phyloP scores from a whole-genome alignment of 805 yeast species.

The Monosporozyma unispora region DNA sequence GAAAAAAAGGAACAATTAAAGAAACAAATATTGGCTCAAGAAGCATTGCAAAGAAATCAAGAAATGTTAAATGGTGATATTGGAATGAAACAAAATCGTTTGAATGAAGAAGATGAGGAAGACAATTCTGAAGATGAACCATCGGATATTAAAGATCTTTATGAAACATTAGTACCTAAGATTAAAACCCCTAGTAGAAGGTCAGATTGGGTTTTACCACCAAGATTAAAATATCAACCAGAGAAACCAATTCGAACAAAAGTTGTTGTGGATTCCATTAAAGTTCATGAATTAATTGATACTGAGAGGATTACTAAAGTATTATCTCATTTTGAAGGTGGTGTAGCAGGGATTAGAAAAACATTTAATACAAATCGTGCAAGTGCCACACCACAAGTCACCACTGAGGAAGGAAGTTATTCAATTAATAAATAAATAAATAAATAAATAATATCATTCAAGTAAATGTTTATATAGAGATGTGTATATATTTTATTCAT shows the following conservation, averaged over 20 bases:
- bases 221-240: slow-evolving; percentile 23
- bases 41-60: background rate
- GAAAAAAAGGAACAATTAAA: background rate
- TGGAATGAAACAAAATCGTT: no score
- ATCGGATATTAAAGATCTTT: slow-evolving; percentile 19
- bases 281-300: slow-evolving; percentile 24
- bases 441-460: background rate
- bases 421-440: slow-evolving; percentile 1
- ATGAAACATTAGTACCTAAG: slow-evolving; percentile 27
- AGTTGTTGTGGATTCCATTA: slow-evolving; percentile 24
- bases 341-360: slow-evolving; percentile 26
- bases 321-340: slow-evolving; percentile 28
- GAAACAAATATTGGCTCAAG: background rate
- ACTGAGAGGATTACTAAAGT: slow-evolving; percentile 20
- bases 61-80: no score
- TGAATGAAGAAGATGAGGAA: background rate
- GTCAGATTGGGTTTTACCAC: slow-evolving; percentile 30
- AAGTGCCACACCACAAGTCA: background rate
- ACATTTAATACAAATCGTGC: background rate
- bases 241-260: slow-evolving; percentile 29
- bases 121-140: slow-evolving; percentile 5
- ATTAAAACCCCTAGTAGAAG: slow-evolving; percentile 25
- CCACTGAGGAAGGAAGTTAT: background rate
- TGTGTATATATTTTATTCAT: background rate
- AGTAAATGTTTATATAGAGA: background rate